Evolutionary conservation across 345 rosid species (phyloP).

Genomic region (Aquilaria yunnanensis): DNA sequence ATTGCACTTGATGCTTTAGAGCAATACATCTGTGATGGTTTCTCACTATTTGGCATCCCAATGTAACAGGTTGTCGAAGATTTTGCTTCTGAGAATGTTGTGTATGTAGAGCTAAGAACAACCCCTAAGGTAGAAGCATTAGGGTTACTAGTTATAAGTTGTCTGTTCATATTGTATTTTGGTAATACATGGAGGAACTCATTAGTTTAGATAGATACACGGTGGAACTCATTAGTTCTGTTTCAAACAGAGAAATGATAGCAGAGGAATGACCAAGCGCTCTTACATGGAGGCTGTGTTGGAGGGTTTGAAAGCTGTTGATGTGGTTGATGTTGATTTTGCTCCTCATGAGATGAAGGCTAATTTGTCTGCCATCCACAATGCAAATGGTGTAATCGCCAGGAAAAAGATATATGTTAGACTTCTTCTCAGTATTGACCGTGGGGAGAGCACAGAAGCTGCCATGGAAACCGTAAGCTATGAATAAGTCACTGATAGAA

Average conservation of each 20-base stretch:
- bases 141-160: background rate
- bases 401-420: conserved; percentile 75
- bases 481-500: background rate
- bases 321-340: conserved; percentile 57
- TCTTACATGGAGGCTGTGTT: conserved; percentile 94
- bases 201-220: conserved; percentile 11
- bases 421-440: conserved; percentile 96
- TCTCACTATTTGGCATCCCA: background rate
- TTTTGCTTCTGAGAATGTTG: conserved; percentile 86
- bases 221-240: conserved; percentile 10
- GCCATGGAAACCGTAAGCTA: conserved; percentile 90
- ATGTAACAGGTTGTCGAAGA: conserved; percentile 72
- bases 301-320: conserved; percentile 58
- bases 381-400: conserved; percentile 26
- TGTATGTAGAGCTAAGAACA: conserved; percentile 86
- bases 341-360: conserved; percentile 17
- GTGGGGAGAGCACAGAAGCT: conserved; percentile 77
- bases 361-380: conserved; percentile 13
- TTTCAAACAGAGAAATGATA: conserved; percentile 52
- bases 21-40: background rate
- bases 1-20: background rate
- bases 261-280: conserved; percentile 85
- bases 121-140: conserved; percentile 74
- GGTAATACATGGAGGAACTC: conserved; percentile 10
- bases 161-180: background rate